Evolutionary conservation across 768 basidiomycete genomes (phyloP), one percentile per base, ranked within the genome.

Genomic region (Pleurotus giganteus): DNA sequence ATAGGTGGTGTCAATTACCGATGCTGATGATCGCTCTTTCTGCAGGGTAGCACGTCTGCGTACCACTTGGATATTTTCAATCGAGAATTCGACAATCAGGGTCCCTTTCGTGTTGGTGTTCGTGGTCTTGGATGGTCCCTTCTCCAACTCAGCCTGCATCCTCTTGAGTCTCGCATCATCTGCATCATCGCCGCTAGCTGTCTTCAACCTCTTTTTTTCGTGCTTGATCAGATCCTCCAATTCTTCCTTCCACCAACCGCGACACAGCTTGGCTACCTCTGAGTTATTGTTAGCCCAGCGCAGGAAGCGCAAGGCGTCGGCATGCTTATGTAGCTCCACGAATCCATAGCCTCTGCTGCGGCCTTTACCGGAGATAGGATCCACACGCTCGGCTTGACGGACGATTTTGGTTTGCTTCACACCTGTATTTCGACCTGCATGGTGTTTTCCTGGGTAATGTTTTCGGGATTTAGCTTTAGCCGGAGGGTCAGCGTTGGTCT

Each of bases 281-380:
- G 81, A 70, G 65, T 97, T 95, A 65, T 93, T 94, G 73, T 98
- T 99, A 24, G 91, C 88, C 92, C 92, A 98, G 29, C 97, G 81
- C 42, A 98, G 71, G 4, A 98, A 88, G 23, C 91, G 87, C 21
- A 99, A 74, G 4, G 96, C 94, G 66, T 98, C 93, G 4, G 88
- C 84, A 62, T 99, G 97, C 24, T 75, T 81, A 45, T 84, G 74
- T 81, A 97, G 82, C 74, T 98, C 96, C 28, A 98, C 65, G 73
- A 99, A 98, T 8, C 96, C 97, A 63, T 98, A 99, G 1, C 97
- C 96, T 66, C 90, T 93, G 63, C 89, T 91, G 51, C 88, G 81
- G 1, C 92, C 92, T 62, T 91, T 89, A 3, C 90, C 91, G 0
- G 90, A 93, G 36, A 95, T 67, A 3, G 89, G 77, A 65, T 98